These are phyloP conservation scores for Rhizodiscina lignyota DNA, from an alignment of 495 filamentous ascomycete species.

Conservation along the genomic window DNA sequence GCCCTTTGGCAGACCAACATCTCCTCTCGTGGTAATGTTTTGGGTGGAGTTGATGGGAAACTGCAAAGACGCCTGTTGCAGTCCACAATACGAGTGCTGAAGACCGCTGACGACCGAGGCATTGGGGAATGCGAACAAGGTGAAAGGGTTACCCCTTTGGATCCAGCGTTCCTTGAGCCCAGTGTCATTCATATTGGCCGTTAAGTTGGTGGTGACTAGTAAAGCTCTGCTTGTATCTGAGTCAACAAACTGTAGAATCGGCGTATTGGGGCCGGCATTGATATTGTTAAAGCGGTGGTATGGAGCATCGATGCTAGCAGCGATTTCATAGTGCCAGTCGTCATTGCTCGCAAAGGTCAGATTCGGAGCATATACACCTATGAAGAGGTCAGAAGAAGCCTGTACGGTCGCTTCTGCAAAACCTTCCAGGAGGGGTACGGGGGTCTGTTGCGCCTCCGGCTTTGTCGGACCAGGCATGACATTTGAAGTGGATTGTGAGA, in stretches of 20 bases:
- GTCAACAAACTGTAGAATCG: constrained; percentile 37
- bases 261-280: no score
- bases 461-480: constrained; percentile 46
- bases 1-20: constrained; percentile 49
- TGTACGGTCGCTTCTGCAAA: constrained; percentile 40
- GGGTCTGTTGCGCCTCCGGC: constrained; percentile 24
- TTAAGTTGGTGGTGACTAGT: constrained; percentile 55
- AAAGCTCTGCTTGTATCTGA: constrained; percentile 63
- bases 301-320: constrained; percentile 55
- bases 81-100: constrained; percentile 26
- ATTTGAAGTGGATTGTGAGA: constrained; percentile 51
- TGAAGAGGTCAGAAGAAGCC: constrained; percentile 46
- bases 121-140: constrained; percentile 62
- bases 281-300: constrained; percentile 31
- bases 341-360: constrained; percentile 35
- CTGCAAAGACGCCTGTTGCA: constrained; percentile 29
- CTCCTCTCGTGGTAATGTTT: constrained; percentile 49
- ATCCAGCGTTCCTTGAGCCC: constrained; percentile 35
- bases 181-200: constrained; percentile 23
- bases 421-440: constrained; percentile 34
- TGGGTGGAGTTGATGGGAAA: constrained; percentile 30
- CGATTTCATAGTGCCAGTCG: constrained; percentile 60
- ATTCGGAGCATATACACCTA: constrained; percentile 55
- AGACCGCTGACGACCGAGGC: constrained; percentile 46
- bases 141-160: constrained; percentile 40